These are phyloP conservation scores for Tetrapisispora nanseiensis DNA, from an alignment of 805 yeast genomes.

Conservation along the genomic window DNA sequence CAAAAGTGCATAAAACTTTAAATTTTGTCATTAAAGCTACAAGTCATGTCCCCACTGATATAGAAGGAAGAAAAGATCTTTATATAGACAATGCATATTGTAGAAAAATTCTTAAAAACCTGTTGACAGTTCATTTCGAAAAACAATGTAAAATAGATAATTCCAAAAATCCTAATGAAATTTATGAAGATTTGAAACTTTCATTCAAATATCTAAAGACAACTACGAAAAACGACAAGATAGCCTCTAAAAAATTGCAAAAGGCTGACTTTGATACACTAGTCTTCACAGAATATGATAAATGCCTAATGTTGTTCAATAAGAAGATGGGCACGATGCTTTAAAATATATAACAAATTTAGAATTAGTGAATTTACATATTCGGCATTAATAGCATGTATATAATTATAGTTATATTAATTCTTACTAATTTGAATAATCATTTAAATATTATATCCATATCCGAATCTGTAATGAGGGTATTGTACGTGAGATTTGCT, in stretches of 20 bases:
- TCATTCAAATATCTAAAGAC: slow-evolving; percentile 12
- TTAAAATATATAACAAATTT: slow-evolving; percentile 1
- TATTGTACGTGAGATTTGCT: not conserved
- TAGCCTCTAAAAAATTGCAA: too few relatives aligned
- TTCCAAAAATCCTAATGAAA: not conserved
- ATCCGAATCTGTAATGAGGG: not conserved
- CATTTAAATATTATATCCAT: not conserved
- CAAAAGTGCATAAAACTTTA: slow-evolving; percentile 12
- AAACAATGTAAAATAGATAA: slow-evolving; percentile 9
- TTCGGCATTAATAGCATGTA: too few relatives aligned
- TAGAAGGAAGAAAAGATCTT: slow-evolving; percentile 1
- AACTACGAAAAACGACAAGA: not conserved
- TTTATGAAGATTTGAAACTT: slow-evolving; percentile 5
- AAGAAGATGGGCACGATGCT: slow-evolving; percentile 20
- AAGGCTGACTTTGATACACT: too few relatives aligned
- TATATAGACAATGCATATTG: slow-evolving; percentile 15
- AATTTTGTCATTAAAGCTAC: slow-evolving; percentile 19
- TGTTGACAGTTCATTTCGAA: slow-evolving; percentile 22
- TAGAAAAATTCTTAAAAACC: slow-evolving; percentile 20
- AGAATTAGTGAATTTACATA: too few relatives aligned
- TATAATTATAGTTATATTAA: too few relatives aligned
- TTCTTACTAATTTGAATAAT: not conserved
- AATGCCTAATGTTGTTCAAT: slow-evolving; percentile 17
- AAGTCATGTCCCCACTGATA: slow-evolving; percentile 7
- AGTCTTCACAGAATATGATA: slow-evolving; percentile 21